Percentiles rank a stretch among this genome's conserved stretches.
Evolutionary conservation across 306 rosid genomes (phyloP).

Genomic region (Prosopis cineraria): DNA sequence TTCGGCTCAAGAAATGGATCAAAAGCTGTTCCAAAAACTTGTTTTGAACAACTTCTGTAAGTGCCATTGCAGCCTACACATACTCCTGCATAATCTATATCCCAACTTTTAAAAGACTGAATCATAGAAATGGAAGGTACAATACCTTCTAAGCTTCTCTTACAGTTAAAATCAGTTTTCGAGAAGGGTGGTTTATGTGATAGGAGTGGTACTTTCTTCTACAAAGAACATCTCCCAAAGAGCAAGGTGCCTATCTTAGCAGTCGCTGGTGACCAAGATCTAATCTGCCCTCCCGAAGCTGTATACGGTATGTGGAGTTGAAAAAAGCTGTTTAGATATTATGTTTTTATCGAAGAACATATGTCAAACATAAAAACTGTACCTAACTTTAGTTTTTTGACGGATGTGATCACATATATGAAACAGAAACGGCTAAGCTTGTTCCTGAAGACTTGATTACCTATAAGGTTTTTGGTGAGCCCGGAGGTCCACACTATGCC

Average conservation of each 20-base stretch:
- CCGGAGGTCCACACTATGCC: conserved; percentile 80
- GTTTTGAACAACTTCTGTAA: conserved; percentile 77
- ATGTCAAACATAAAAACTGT: not conserved
- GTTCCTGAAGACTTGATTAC: conserved; percentile 66
- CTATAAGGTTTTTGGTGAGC: conserved; percentile 80
- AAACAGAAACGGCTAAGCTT: conserved; percentile 80
- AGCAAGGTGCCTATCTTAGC: conserved; percentile 76
- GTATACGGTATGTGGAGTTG: conserved; percentile 60
- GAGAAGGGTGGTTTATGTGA: conserved; percentile 71
- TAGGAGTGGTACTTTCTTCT: conserved; percentile 65
- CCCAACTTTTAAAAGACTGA: not conserved
- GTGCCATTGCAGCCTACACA: conserved; percentile 24
- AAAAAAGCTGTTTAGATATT: not conserved
- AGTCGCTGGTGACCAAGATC: conserved; percentile 85
- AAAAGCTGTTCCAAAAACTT: conserved; percentile 68
- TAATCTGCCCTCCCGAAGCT: conserved; percentile 91
- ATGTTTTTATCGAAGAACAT: not conserved
- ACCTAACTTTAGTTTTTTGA: not conserved
- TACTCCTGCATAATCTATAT: not conserved
- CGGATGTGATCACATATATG: conserved; percentile 23
- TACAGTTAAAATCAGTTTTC: conserved; percentile 72
- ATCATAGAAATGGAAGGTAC: conserved; percentile 59
- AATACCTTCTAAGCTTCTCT: conserved; percentile 77
- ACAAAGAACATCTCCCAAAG: conserved; percentile 70
- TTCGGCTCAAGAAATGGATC: conserved; percentile 71